These are phyloP conservation scores for Cadophora gregata DNA, from an alignment of 2,329 filamentous ascomycete species.

Conservation along the genomic window DNA sequence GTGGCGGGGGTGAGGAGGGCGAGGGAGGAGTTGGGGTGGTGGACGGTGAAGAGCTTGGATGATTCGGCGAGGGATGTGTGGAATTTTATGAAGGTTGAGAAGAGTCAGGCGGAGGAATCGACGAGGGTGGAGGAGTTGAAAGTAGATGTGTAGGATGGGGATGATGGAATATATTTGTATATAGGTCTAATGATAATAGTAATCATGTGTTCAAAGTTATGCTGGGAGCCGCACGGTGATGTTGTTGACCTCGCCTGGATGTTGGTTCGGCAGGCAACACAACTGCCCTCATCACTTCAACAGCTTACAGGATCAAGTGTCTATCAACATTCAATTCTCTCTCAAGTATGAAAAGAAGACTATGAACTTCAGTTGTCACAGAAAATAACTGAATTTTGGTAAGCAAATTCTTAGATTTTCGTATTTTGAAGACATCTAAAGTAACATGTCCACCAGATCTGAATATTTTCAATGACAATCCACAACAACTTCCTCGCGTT, in stretches of 20 bases:
- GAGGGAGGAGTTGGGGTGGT: conserved; percentile 49
- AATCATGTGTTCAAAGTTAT: background rate
- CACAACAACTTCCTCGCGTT: conserved; percentile 24
- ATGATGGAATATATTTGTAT: background rate
- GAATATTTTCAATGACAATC: conserved; percentile 29
- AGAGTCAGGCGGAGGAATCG: background rate
- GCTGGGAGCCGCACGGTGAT: background rate
- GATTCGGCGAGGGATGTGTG: conserved; percentile 13
- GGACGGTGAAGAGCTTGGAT: conserved; percentile 31
- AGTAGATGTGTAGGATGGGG: background rate
- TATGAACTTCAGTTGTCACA: no score
- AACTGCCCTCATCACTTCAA: background rate
- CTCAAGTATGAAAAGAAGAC: no score
- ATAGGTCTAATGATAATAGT: conserved; percentile 8
- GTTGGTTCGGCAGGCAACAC: no score
- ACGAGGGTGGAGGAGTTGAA: background rate
- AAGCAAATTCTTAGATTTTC: background rate
- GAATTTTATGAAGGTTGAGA: conserved; percentile 7
- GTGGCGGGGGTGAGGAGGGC: conserved; percentile 49
- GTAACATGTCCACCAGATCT: background rate
- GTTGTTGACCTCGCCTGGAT: background rate
- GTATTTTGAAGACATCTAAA: background rate
- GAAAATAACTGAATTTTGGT: no score
- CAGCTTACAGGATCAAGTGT: background rate
- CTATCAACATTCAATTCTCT: no score